These are phyloP conservation scores for Ophiocordyceps sinensis DNA, from an alignment of 2,329 filamentous ascomycete species.

Conservation along the genomic window DNA sequence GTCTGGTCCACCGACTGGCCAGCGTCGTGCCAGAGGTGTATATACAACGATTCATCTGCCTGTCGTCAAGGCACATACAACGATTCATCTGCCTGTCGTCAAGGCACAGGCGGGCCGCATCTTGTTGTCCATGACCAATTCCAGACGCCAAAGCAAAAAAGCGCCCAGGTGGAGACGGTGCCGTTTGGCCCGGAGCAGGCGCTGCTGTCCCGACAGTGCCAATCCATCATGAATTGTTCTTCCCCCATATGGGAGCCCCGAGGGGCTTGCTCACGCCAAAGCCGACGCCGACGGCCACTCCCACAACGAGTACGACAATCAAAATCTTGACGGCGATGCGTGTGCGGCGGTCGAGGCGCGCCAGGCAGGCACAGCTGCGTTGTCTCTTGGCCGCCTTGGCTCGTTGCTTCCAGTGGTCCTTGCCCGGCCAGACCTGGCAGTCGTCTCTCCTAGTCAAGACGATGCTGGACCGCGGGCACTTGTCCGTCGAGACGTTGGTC, in stretches of 20 bases:
- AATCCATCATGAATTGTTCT: background rate
- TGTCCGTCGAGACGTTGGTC: constrained; percentile 21
- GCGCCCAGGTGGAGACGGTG: too few relatives aligned
- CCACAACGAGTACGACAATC: constrained; percentile 36
- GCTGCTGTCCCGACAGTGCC: background rate
- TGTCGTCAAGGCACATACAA: background rate
- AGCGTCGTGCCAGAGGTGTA: background rate
- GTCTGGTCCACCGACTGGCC: background rate
- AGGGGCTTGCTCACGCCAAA: constrained; percentile 47
- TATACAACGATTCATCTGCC: background rate
- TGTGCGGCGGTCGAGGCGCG: constrained; percentile 37
- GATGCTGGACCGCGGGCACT: constrained; percentile 11
- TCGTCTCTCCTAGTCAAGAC: constrained; percentile 24
- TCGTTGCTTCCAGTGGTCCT: constrained; percentile 45
- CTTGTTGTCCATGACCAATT: background rate
- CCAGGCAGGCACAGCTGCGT: constrained; percentile 37
- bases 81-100: background rate
- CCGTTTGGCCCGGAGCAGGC: background rate
- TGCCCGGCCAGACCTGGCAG: constrained; percentile 44
- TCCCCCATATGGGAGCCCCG: constrained; percentile 42
- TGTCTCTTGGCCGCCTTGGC: constrained; percentile 40
- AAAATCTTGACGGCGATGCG: constrained; percentile 39
- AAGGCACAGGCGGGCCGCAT: background rate
- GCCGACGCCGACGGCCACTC: constrained; percentile 39
- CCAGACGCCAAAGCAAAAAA: background rate